Conservation (phyloP, 306 rosid genomes). For the Prunus dulcis region DNA sequence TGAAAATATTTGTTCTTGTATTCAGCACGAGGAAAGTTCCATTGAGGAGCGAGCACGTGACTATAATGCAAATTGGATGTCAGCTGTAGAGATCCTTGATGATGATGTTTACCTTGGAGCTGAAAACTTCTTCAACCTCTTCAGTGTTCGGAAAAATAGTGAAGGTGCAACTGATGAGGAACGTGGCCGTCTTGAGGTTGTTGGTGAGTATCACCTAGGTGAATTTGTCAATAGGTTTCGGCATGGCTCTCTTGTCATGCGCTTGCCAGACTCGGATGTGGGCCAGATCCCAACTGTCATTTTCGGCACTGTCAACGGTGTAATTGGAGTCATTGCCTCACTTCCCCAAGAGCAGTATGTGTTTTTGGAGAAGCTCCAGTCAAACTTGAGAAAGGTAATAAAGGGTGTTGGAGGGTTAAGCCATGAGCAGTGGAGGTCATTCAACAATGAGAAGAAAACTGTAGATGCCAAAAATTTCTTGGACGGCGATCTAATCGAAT, state of each 20-base stretch:
- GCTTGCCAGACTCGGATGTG: constrained; percentile 90
- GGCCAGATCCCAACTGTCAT: constrained; percentile 94
- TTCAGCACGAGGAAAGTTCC: constrained; percentile 97
- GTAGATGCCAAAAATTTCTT: constrained; percentile 80
- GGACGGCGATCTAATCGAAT: constrained; percentile 95
- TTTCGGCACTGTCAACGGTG: constrained; percentile 92
- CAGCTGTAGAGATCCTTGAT: constrained; percentile 95
- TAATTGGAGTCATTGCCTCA: constrained; percentile 94
- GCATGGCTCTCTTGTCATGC: constrained; percentile 90
- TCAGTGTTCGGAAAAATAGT: constrained; percentile 59
- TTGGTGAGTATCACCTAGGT: constrained; percentile 92
- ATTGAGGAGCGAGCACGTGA: constrained; percentile 98
- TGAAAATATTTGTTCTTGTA: neutral
- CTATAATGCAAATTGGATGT: constrained; percentile 94
- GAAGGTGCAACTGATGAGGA: constrained; percentile 97
- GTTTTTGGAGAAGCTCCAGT: constrained; percentile 87
- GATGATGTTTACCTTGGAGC: constrained; percentile 90
- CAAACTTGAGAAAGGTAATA: constrained; percentile 85
- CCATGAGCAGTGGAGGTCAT: constrained; percentile 99
- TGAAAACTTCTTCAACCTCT: constrained; percentile 66
- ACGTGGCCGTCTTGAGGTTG: constrained; percentile 86
- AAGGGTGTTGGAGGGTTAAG: constrained; percentile 96
- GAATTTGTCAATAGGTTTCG: constrained; percentile 81
- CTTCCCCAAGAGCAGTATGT: constrained; percentile 85
- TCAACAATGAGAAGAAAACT: constrained; percentile 84